Conservation (phyloP, 192 early-diverging fungal species). For the Phycomyces blakesleeanus region DNA sequence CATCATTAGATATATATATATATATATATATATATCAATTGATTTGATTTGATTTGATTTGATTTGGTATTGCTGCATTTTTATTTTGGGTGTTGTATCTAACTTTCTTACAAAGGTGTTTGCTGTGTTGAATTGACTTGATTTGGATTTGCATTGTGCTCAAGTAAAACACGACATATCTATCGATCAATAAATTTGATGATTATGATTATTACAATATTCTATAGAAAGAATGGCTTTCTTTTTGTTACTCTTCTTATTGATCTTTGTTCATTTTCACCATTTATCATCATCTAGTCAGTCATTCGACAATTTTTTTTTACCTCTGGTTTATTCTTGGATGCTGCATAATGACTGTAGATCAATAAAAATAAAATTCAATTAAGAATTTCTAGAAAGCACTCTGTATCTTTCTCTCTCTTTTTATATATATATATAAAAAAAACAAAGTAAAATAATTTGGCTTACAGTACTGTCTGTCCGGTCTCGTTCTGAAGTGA, state of each 20-base stretch:
- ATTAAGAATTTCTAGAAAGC: no score
- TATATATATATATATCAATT: no score
- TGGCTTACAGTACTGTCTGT: slow-evolving; percentile 46
- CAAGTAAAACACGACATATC: slow-evolving; percentile 37
- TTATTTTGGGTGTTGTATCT: no score
- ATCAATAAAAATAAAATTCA: slow-evolving; percentile 9
- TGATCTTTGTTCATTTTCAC: no score
- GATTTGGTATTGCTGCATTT: no score
- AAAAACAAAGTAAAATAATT: neutral
- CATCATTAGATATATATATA: no score
- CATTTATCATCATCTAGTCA: neutral
- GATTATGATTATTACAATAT: no score
- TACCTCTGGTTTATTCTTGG: slow-evolving; percentile 54
- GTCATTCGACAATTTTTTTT: neutral
- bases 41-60: no score
- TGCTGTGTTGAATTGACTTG: slow-evolving; percentile 44
- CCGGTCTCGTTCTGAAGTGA: slow-evolving; percentile 47
- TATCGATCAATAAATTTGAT: no score
- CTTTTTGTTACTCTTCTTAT: no score
- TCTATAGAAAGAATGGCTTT: no score
- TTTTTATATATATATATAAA: neutral
- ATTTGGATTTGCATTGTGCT: slow-evolving; percentile 46
- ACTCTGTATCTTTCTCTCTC: no score
- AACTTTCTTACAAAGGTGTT: slow-evolving; percentile 44
- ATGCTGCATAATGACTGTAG: slow-evolving; percentile 54